phyloP scores from a whole-genome alignment of 768 basidiomycete species.

The Chiua virens region DNA sequence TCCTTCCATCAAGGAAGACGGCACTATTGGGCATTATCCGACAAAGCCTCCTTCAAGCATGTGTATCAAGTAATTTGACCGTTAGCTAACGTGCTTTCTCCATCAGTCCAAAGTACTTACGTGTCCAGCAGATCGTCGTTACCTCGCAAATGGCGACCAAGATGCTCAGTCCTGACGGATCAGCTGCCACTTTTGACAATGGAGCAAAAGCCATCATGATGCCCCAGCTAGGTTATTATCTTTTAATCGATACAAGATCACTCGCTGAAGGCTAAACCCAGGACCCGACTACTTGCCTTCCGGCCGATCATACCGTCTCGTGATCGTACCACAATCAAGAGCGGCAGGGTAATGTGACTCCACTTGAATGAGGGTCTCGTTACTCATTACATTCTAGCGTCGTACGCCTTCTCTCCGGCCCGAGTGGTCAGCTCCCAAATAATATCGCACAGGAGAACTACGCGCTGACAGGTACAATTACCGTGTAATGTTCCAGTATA shows the following conservation, averaged over 20 bases:
- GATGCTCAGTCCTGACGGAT: constrained; percentile 61
- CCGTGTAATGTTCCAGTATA: constrained; percentile 13
- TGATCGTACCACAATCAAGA: constrained; percentile 41
- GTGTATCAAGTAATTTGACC: constrained; percentile 47
- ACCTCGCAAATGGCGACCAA: constrained; percentile 74
- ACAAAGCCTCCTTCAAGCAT: constrained; percentile 50
- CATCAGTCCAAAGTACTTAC: constrained; percentile 4
- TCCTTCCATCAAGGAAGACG: constrained; percentile 40
- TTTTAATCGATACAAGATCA: constrained; percentile 4
- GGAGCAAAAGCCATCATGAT: constrained; percentile 63
- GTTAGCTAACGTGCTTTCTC: constrained; percentile 33
- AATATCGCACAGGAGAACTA: constrained; percentile 23
- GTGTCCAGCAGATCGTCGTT: constrained; percentile 44
- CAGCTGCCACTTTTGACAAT: constrained; percentile 63
- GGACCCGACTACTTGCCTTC: constrained; percentile 43
- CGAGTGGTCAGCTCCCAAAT: constrained; percentile 21
- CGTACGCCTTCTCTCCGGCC: constrained; percentile 41
- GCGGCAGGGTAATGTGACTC: constrained; percentile 39
- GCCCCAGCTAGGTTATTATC: constrained; percentile 57
- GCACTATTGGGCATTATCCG: constrained; percentile 52
- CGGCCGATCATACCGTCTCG: constrained; percentile 43
- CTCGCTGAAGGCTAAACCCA: constrained; percentile 13
- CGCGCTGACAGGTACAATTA: constrained; percentile 26
- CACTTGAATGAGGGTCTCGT: constrained; percentile 11
- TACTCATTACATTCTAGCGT: constrained; percentile 30